Base-by-base conservation (phyloP, 1,284 basidiomycete genomes). In the Marasmius oreades region DNA sequence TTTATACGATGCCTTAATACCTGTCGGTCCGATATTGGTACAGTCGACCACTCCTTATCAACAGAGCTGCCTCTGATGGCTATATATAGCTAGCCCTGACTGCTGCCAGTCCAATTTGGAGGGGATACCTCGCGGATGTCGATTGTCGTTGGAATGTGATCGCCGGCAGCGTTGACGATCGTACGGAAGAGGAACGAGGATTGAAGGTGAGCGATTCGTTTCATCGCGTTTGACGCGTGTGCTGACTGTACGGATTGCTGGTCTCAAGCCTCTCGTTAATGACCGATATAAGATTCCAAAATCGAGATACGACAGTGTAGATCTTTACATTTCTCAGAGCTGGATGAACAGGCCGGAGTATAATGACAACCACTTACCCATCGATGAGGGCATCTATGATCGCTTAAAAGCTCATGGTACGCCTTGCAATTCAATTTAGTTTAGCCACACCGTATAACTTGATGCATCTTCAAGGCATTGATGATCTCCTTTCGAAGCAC, bases 121-220 rank as follows among this genome's bases (percentile, higher is more conserved):
- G 96, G 57, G 97, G 97, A 11, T 92, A 94, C 68, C 81, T 99
- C 43, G 87, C 96, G 28, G 96, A 99, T 67, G 95, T 98, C 2
- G 97, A 99, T 73, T 95, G 92, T 66, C 86, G 97, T 24, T 99
- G 97, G 97, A 93, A 98, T 68, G 96, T 99, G 20, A 97, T 99
- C 63, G 91, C 96, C 4, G 96, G 90, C 6, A 93, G 93, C 62
- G 95, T 99, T 0, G 97, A 99, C 68, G 97, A 99, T 73, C 84
- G 97, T 48, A 99, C 94, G 16, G 85, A 90, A 61, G 95, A 96
- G 69, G 97, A 99, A 72, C 84, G 95, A 52, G 95, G 95, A 2
- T 64, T 92, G 59, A 90, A 88, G 81, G 91, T 90, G 63, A 12
- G 39, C 20, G 36, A 16, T 7, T 44, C 54, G 42, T 18, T 44